Percentiles rank a stretch among this genome's conserved stretches.
Conservation (phyloP, 2,329 filamentous ascomycete genomes). For the Bipolaris bicolor region DNA sequence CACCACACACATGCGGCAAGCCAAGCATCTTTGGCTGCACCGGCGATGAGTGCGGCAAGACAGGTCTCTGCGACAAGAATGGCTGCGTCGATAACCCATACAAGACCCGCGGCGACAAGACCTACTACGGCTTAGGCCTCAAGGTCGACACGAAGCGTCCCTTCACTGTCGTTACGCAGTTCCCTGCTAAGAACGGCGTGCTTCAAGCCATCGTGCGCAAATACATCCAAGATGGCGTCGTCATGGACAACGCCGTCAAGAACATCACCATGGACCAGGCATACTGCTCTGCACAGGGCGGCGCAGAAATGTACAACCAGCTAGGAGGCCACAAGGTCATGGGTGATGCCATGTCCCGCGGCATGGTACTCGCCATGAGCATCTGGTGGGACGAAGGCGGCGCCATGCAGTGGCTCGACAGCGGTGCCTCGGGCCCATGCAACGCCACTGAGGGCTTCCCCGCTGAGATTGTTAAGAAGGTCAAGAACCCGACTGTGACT, state of each 20-base stretch:
- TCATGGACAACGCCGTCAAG: slow-evolving; percentile 62
- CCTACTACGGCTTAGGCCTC: slow-evolving; percentile 36
- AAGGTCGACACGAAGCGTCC: slow-evolving; percentile 65
- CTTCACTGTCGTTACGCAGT: slow-evolving; percentile 72
- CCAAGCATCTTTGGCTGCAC: slow-evolving; percentile 52
- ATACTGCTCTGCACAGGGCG: slow-evolving; percentile 38
- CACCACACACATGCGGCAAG: slow-evolving; percentile 58
- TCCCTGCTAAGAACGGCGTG: slow-evolving; percentile 63
- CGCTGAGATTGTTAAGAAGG: slow-evolving; percentile 53
- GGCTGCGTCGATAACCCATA: slow-evolving; percentile 48
- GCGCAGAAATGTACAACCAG: slow-evolving; percentile 37
- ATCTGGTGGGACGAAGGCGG: slow-evolving; percentile 62
- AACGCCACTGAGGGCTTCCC: slow-evolving; percentile 61
- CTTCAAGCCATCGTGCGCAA: slow-evolving; percentile 68
- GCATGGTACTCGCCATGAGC: slow-evolving; percentile 61
- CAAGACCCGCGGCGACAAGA: slow-evolving; percentile 25
- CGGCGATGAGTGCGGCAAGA: slow-evolving; percentile 50
- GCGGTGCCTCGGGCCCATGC: slow-evolving; percentile 60
- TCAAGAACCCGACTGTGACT: slow-evolving; percentile 58
- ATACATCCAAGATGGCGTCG: slow-evolving; percentile 67
- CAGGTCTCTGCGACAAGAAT: slow-evolving; percentile 46
- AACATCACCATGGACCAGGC: slow-evolving; percentile 42
- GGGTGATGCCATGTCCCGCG: slow-evolving; percentile 55
- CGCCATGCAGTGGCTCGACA: slow-evolving; percentile 65
- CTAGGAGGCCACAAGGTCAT: slow-evolving; percentile 55